Evolutionary conservation across 352 stramenopile genomes (phyloP).

Genomic region (Pythium myriotylum): DNA sequence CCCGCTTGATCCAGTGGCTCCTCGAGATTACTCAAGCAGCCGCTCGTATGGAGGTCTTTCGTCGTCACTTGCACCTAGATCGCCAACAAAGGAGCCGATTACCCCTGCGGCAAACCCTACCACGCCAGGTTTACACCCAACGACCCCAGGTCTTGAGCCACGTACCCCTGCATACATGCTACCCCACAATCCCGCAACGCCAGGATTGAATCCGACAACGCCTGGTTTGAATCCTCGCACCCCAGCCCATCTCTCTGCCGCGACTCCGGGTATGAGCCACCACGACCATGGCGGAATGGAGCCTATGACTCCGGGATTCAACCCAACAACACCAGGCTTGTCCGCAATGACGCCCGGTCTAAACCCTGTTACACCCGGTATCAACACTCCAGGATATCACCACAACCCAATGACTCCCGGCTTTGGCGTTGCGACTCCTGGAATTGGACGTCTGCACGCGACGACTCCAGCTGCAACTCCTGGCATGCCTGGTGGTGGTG

Average conservation of each 20-base stretch:
- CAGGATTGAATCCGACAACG: slow-evolving; percentile 80
- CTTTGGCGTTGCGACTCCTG: slow-evolving; percentile 73
- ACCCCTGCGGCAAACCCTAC: slow-evolving; percentile 73
- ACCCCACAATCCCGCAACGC: slow-evolving; percentile 76
- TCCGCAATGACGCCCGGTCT: slow-evolving; percentile 80
- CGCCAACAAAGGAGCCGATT: slow-evolving; percentile 65
- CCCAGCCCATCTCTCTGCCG: slow-evolving; percentile 67
- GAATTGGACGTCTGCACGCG: slow-evolving; percentile 69
- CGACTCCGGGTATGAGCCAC: slow-evolving; percentile 70
- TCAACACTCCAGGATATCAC: slow-evolving; percentile 83
- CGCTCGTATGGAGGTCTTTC: slow-evolving; percentile 55
- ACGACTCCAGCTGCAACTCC: slow-evolving; percentile 70
- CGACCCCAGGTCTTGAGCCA: slow-evolving; percentile 77
- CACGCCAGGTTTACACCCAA: slow-evolving; percentile 81
- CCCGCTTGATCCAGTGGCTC: slow-evolving; percentile 73
- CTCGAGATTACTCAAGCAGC: slow-evolving; percentile 61
- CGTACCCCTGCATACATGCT: slow-evolving; percentile 81
- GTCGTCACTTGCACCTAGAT: slow-evolving; percentile 61
- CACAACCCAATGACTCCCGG: slow-evolving; percentile 90
- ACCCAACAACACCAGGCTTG: slow-evolving; percentile 80
- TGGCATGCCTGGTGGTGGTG: slow-evolving; percentile 56
- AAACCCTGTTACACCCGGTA: slow-evolving; percentile 78
- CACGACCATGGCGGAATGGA: slow-evolving; percentile 78
- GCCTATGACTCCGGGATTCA: slow-evolving; percentile 88
- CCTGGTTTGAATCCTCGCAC: slow-evolving; percentile 77